Evolutionary conservation across 495 filamentous ascomycete genomes (phyloP).

Genomic region (Penicillium soppii): DNA sequence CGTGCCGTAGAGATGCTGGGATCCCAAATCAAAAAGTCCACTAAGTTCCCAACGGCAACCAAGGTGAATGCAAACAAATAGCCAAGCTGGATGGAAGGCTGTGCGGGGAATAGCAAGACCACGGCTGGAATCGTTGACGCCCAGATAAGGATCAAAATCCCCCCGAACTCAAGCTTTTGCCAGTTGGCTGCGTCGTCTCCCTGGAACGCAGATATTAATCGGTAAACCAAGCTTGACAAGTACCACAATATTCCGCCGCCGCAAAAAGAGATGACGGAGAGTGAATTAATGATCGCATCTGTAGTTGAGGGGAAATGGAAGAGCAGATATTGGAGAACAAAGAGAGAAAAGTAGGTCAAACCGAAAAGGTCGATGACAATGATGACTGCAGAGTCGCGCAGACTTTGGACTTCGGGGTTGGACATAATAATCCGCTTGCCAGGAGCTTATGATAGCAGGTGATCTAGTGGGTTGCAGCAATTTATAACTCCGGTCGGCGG

Average conservation of each 20-base stretch:
- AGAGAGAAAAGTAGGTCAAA: constrained; percentile 13
- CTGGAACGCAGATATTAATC: not conserved
- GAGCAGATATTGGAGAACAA: constrained; percentile 10
- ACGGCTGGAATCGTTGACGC: not conserved
- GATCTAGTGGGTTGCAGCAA: not conserved
- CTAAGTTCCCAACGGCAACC: constrained; percentile 1
- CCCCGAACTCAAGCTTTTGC: constrained; percentile 6
- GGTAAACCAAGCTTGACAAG: constrained; percentile 1
- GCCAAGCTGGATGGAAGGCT: constrained; percentile 4
- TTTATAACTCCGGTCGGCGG: not conserved
- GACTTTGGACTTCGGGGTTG: not conserved
- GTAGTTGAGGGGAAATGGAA: constrained; percentile 9
- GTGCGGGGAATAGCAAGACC: not conserved
- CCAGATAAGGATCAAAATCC: constrained; percentile 1
- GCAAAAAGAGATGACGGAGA: constrained; percentile 6
- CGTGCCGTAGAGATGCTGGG: not conserved
- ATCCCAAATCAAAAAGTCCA: constrained; percentile 1
- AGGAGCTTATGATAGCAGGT: not conserved
- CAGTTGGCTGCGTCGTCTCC: not conserved
- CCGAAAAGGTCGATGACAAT: constrained; percentile 6
- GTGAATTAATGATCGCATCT: constrained; percentile 5
- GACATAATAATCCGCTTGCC: not conserved
- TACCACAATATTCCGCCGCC: constrained; percentile 5
- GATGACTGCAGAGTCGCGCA: constrained; percentile 7
- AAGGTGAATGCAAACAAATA: constrained; percentile 2